Base-by-base conservation (phyloP, 768 basidiomycete genomes). In the Kwoniella sp. region DNA sequence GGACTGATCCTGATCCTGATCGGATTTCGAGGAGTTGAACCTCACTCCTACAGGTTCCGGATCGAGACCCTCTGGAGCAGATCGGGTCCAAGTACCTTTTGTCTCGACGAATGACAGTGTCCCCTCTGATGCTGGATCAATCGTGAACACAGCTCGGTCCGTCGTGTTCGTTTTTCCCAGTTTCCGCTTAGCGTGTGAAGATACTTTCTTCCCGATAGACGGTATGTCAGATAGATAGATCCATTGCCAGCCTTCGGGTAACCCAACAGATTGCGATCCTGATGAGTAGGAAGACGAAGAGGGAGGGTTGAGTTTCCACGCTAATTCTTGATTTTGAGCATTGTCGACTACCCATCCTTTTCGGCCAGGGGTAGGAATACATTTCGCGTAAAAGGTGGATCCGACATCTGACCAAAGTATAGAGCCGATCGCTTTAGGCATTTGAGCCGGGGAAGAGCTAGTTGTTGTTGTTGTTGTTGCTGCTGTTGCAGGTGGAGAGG, bases 331-430 rank as follows among this genome's bases (percentile, higher is more conserved):
- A 25, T 54, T 30, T 30, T 67, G 47, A 13, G 46, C 27, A n/a
- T 67, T 57, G 5, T 29, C 7, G 4, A 70, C 70, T 9, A 65
- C 60, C 74, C 74, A 76, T 22, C 74, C 74, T 10, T 63, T 63
- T 6, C 59, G 27, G 7, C 64, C 58, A 1, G 22, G 13, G 5
- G 63, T 64, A 19, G 68, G 47, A 3, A 48, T 63, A 40, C 69
- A 69, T 27, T 51, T 54, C 12, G 57, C 51, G 29, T 76, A 76
- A 55, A 73, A 73, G 5, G 40, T 59, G 3, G 60, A 57, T 0
- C 74, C 74, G 21, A 76, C 69, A 29, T 73, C 74, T 5, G 60
- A 64, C 65, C 64, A 71, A 2, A 76, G 67, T 30, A 76, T 61
- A 3, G 72, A 72, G 6, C 53, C 65, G 24, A 64, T 60, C 0